A percentile compares a stretch with the other conserved stretches of the same genome.
These are phyloP conservation scores for Sphagnum tenellum DNA, from an alignment of 225 moss, liverwort and hornwort species.

Conservation along the genomic window DNA sequence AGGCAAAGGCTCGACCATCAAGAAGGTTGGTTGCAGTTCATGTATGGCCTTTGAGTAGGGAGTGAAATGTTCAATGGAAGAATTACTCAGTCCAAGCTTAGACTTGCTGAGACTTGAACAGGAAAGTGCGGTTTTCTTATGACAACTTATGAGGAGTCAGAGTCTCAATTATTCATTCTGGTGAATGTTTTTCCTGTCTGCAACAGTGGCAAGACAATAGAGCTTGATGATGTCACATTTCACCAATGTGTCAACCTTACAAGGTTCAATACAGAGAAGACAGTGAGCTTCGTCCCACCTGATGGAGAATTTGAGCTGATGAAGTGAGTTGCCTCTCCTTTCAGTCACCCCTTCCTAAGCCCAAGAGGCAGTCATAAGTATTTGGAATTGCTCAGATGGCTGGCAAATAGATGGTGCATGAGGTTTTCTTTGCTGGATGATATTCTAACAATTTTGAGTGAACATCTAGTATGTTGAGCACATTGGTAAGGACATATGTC, in stretches of 20 bases:
- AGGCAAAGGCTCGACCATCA: conserved; percentile 58
- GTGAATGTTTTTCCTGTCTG: neutral
- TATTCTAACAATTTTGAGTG: neutral
- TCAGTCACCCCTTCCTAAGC: neutral
- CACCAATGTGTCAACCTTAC: conserved; percentile 66
- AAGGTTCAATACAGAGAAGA: conserved; percentile 60
- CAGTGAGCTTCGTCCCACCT: conserved; percentile 63
- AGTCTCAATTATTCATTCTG: neutral
- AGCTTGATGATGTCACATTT: conserved; percentile 65
- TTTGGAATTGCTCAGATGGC: no score
- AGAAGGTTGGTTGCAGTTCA: conserved; percentile 31
- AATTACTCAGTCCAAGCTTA: no score
- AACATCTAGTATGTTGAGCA: neutral
- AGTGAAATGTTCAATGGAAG: no score
- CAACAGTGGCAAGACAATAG: conserved; percentile 60
- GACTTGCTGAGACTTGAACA: neutral
- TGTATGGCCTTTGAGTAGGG: neutral
- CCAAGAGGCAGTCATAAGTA: neutral
- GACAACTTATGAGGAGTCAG: neutral
- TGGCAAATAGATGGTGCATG: neutral
- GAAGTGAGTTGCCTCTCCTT: conserved; percentile 34
- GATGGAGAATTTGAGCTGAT: conserved; percentile 70
- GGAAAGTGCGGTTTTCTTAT: neutral
- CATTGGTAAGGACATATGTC: no score
- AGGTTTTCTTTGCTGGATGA: neutral